phyloP scores from a whole-genome alignment of 2,329 filamentous ascomycete species.

The Westerdykella ornata region DNA sequence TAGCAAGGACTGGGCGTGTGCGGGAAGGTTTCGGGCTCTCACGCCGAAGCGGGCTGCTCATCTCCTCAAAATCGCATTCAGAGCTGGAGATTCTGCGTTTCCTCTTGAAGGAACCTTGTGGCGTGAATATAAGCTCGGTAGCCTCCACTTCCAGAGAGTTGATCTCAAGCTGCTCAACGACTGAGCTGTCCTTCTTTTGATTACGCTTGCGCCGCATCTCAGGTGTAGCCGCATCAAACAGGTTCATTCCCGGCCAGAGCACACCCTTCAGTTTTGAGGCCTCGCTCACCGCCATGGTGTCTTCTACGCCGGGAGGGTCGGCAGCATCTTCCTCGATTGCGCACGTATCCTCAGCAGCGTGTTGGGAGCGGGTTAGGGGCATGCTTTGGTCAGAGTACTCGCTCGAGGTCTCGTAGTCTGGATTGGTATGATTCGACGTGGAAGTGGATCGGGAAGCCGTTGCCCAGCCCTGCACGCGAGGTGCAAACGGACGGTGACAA shows the following conservation, averaged over 20 bases:
- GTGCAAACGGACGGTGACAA: constrained; percentile 28
- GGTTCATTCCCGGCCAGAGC: constrained; percentile 69
- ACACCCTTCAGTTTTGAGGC: constrained; percentile 59
- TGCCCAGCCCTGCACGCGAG: constrained; percentile 36
- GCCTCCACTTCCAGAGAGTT: constrained; percentile 59
- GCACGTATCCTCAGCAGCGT: constrained; percentile 22
- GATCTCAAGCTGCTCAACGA: constrained; percentile 59
- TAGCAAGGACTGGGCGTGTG: constrained; percentile 23
- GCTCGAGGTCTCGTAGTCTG: constrained; percentile 34
- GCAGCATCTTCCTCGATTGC: constrained; percentile 28
- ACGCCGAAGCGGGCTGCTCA: constrained; percentile 30
- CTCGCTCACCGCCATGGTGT: constrained; percentile 32
- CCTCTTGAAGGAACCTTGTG: constrained; percentile 38
- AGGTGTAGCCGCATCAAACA: constrained; percentile 72
- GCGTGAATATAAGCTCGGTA: constrained; percentile 57
- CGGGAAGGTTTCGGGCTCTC: constrained; percentile 28
- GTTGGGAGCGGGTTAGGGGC: constrained; percentile 17
- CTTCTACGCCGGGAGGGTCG: constrained; percentile 13
- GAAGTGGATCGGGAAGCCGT: constrained; percentile 31
- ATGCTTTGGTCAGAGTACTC: constrained; percentile 34
- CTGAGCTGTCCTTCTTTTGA: constrained; percentile 67
- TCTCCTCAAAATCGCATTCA: constrained; percentile 36
- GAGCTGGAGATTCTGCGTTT: constrained; percentile 42
- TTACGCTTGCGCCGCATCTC: constrained; percentile 69
- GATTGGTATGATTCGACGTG: constrained; percentile 29